Percentiles rank a stretch among this genome's conserved stretches.
phyloP scores from a whole-genome alignment of 805 yeast genomes.

The Metschnikowia koreensis region DNA sequence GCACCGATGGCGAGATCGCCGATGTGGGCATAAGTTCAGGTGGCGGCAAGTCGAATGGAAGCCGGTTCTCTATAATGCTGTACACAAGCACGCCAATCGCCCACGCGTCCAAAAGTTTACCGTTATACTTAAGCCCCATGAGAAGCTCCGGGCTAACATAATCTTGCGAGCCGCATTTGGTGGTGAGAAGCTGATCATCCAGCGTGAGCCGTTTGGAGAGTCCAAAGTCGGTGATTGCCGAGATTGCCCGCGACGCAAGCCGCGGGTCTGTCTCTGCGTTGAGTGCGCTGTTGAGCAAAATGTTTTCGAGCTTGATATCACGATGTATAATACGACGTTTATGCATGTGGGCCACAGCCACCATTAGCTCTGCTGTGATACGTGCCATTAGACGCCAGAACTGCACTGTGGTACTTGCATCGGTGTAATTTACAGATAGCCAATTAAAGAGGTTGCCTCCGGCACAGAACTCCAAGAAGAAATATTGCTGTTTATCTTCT shows the following conservation, averaged over 20 bases:
- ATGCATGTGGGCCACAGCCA: constrained; percentile 73
- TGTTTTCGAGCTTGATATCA: constrained; percentile 86
- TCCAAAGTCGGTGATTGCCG: constrained; percentile 84
- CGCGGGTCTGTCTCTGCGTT: constrained; percentile 15
- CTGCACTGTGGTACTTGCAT: not conserved
- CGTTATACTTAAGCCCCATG: constrained; percentile 89
- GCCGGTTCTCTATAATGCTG: constrained; percentile 75
- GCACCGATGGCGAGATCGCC: constrained; percentile 40
- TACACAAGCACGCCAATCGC: constrained; percentile 90
- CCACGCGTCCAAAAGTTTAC: constrained; percentile 91
- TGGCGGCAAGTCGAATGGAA: constrained; percentile 91
- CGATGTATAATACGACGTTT: constrained; percentile 71
- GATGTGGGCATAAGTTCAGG: constrained; percentile 31
- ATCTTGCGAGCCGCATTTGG: constrained; percentile 95
- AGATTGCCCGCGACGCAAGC: constrained; percentile 31
- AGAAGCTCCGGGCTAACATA: constrained; percentile 93
- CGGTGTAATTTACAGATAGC: constrained; percentile 30
- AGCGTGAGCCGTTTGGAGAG: constrained; percentile 68
- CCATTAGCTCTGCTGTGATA: constrained; percentile 65
- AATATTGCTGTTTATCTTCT: constrained; percentile 32
- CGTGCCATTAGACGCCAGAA: constrained; percentile 56
- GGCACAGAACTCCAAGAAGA: constrained; percentile 70
- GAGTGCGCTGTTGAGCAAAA: constrained; percentile 44
- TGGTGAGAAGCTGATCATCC: constrained; percentile 62
- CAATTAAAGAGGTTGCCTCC: constrained; percentile 87